These are phyloP conservation scores for Candida pseudoglaebosa DNA, from an alignment of 805 yeast species.

Conservation along the genomic window DNA sequence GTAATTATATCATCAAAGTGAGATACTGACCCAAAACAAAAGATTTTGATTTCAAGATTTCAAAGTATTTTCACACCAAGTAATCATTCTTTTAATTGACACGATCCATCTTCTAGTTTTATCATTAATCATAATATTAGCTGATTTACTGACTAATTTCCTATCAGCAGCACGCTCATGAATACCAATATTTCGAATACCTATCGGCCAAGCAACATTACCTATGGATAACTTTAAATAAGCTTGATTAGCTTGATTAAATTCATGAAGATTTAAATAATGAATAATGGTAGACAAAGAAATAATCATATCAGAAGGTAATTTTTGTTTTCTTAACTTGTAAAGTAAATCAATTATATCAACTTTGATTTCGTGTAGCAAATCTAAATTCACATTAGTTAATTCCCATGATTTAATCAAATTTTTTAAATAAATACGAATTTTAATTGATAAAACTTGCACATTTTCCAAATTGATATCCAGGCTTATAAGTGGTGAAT, in stretches of 20 bases:
- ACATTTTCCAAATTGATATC: conserved; percentile 18
- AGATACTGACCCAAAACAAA: background rate
- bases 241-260: conserved; percentile 54
- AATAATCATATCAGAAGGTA: conserved; percentile 45
- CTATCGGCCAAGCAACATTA: conserved; percentile 90
- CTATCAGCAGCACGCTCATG: conserved; percentile 68
- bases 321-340: conserved; percentile 27
- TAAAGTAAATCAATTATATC: conserved; percentile 51
- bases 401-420: conserved; percentile 44
- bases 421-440: conserved; percentile 45
- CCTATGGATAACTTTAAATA: conserved; percentile 79
- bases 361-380: conserved; percentile 32
- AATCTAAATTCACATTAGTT: conserved; percentile 4
- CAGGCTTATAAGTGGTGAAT: conserved; percentile 5
- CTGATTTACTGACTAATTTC: conserved; percentile 49
- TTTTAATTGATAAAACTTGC: conserved; percentile 25
- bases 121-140: conserved; percentile 80
- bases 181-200: conserved; percentile 73
- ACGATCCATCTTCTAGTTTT: conserved; percentile 73
- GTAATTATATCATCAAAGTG: too few species aligned
- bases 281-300: conserved; percentile 58
- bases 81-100: conserved; percentile 68
- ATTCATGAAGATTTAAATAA: conserved; percentile 54
- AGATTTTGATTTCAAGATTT: background rate
- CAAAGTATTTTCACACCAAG: conserved; percentile 26